Conservation (phyloP, 805 yeast genomes). For the Teunomyces pallodes region DNA sequence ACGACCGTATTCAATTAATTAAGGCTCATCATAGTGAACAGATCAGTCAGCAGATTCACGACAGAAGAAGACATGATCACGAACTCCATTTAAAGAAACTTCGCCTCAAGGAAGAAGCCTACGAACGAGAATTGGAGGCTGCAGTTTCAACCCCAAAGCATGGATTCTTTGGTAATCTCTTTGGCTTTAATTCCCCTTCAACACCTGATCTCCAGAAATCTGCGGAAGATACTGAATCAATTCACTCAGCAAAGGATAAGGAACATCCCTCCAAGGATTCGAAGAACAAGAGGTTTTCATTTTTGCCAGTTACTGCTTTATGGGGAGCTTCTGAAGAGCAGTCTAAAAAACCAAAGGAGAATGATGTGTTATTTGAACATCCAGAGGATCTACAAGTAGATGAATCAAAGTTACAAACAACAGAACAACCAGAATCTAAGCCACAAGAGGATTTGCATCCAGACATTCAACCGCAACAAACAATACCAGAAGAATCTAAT, state of each 20-base stretch:
- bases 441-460: background rate
- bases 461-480: background rate
- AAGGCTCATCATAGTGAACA: slow-evolving; percentile 38
- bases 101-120: slow-evolving; percentile 38
- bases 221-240: background rate
- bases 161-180: slow-evolving; percentile 31
- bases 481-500: background rate
- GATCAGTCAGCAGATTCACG: slow-evolving; percentile 35
- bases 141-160: slow-evolving; percentile 22
- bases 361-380: background rate
- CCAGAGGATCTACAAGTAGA: background rate
- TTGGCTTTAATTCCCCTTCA: slow-evolving; percentile 18
- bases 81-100: slow-evolving; percentile 34
- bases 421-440: background rate
- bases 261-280: background rate
- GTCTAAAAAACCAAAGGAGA: background rate
- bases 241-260: background rate
- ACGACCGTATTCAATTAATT: slow-evolving; percentile 36
- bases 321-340: slow-evolving; percentile 1
- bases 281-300: slow-evolving; percentile 17
- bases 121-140: slow-evolving; percentile 27
- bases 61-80: slow-evolving; percentile 39
- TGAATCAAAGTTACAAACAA: background rate
- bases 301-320: slow-evolving; percentile 15
- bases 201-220: background rate